Percentiles rank a stretch among this genome's conserved stretches.
Evolutionary conservation across 2,329 filamentous ascomycete species (phyloP).

Genomic region (Colletotrichum paranaense): DNA sequence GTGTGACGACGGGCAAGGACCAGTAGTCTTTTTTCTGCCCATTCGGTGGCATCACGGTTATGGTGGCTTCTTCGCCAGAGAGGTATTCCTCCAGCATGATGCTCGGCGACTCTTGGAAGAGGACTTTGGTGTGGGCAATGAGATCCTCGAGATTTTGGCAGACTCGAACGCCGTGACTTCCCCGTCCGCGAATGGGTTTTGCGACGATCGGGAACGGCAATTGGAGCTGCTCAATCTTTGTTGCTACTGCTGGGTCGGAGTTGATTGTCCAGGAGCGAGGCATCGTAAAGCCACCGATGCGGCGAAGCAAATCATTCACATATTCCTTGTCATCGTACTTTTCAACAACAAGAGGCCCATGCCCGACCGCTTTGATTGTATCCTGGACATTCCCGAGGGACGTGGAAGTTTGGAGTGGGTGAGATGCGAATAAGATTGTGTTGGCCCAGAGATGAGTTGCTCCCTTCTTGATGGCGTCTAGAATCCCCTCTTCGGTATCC

Average conservation of each 20-base stretch:
- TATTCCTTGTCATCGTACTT: constrained; percentile 62
- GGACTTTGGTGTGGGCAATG: constrained; percentile 43
- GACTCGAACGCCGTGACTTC: constrained; percentile 61
- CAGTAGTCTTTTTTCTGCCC: constrained; percentile 37
- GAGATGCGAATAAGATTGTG: constrained; percentile 59
- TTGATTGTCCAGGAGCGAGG: constrained; percentile 49
- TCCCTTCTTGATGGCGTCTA: constrained; percentile 50
- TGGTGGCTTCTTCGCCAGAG: constrained; percentile 58
- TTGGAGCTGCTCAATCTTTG: background rate
- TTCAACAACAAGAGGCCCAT: constrained; percentile 59
- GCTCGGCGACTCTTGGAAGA: constrained; percentile 48
- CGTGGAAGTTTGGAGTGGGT: constrained; percentile 57
- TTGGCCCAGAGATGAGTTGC: constrained; percentile 62
- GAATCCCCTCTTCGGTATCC: constrained; percentile 55
- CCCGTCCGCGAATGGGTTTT: constrained; percentile 60
- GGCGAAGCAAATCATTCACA: constrained; percentile 56
- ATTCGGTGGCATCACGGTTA: constrained; percentile 63
- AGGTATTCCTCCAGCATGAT: constrained; percentile 62
- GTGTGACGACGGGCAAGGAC: constrained; percentile 55
- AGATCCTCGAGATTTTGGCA: constrained; percentile 49
- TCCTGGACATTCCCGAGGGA: constrained; percentile 44
- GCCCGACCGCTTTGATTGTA: constrained; percentile 53
- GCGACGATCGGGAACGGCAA: constrained; percentile 52
- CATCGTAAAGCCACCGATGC: constrained; percentile 50
- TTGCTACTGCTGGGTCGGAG: background rate